A percentile compares a stretch with the other conserved stretches of the same genome.
These are phyloP conservation scores for Chimonanthus praecox DNA, from an alignment of 164 flowering plant species.

Conservation along the genomic window DNA sequence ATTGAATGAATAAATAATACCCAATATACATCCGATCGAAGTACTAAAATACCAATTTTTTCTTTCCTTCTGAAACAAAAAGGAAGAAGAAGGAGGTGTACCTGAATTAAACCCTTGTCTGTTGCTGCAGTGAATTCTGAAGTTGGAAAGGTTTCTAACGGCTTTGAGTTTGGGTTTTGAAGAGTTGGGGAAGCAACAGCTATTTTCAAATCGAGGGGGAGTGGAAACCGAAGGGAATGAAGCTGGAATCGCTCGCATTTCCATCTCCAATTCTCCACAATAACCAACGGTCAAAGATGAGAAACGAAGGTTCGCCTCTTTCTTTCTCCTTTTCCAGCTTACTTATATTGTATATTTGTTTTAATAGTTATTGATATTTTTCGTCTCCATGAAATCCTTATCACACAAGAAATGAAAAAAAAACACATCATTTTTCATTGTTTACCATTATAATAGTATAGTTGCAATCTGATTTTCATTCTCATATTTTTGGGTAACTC, in stretches of 20 bases:
- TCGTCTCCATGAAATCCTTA: neutral
- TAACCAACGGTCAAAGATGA: neutral
- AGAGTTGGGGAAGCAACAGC: slow-evolving; percentile 1
- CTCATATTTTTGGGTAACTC: too few relatives aligned
- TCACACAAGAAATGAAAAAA: too few relatives aligned
- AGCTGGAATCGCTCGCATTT: slow-evolving; percentile 3
- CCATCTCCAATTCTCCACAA: neutral
- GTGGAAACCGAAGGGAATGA: neutral
- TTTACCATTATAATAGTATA: too few relatives aligned
- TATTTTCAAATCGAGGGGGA: neutral
- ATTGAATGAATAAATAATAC: neutral
- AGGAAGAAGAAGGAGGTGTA: neutral
- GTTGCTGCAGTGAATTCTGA: neutral
- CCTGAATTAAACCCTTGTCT: slow-evolving; percentile 5
- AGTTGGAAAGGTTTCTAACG: neutral
- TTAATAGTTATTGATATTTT: too few relatives aligned
- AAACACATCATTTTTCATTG: too few relatives aligned
- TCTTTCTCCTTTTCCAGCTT: neutral
- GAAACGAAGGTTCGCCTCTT: neutral
- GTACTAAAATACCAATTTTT: neutral
- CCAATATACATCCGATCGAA: neutral
- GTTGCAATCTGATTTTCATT: too few relatives aligned
- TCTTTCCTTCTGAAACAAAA: neutral
- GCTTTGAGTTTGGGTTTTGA: neutral
- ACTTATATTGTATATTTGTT: neutral